Percentiles rank a stretch among this genome's conserved stretches.
Conservation (phyloP, 2,329 filamentous ascomycete species). For the Arachnomyces sp. region DNA sequence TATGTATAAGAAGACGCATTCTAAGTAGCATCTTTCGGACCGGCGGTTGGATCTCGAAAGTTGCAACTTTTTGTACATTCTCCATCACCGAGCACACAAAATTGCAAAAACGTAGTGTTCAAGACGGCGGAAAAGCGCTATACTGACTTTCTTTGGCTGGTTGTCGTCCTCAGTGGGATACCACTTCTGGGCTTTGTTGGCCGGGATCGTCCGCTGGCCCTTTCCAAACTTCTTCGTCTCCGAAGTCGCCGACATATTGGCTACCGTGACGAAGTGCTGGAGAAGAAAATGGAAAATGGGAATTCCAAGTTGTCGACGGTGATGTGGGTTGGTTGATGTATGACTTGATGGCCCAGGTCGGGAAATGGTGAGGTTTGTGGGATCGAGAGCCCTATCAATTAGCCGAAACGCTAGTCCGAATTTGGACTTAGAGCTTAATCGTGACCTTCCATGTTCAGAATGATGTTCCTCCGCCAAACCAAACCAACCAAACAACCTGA, state of each 20-base stretch:
- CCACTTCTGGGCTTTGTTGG: conserved; percentile 97
- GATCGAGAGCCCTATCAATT: conserved; percentile 35
- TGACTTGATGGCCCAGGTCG: conserved; percentile 31
- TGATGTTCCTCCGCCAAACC: too few species aligned
- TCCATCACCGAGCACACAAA: background rate
- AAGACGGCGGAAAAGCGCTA: conserved; percentile 9
- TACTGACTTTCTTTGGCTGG: conserved; percentile 89
- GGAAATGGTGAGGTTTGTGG: conserved; percentile 37
- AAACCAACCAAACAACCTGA: too few species aligned
- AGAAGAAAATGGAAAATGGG: conserved; percentile 25
- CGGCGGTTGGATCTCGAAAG: background rate
- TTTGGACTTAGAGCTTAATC: conserved; percentile 18
- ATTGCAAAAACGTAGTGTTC: background rate
- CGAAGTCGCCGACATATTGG: conserved; percentile 49
- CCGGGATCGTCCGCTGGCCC: conserved; percentile 84
- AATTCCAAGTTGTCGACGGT: conserved; percentile 36
- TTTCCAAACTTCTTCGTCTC: conserved; percentile 93
- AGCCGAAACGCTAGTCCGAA: conserved; percentile 34
- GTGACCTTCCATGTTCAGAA: background rate
- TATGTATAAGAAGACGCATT: background rate
- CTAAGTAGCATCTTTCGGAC: background rate
- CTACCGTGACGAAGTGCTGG: conserved; percentile 35
- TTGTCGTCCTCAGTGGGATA: conserved; percentile 91
- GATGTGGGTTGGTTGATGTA: conserved; percentile 33
- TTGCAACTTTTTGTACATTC: background rate